Evolutionary conservation across 2,329 filamentous ascomycete genomes (phyloP), one percentile per base, ranked within the genome.

Genomic region (Parastagonospora nodorum): DNA sequence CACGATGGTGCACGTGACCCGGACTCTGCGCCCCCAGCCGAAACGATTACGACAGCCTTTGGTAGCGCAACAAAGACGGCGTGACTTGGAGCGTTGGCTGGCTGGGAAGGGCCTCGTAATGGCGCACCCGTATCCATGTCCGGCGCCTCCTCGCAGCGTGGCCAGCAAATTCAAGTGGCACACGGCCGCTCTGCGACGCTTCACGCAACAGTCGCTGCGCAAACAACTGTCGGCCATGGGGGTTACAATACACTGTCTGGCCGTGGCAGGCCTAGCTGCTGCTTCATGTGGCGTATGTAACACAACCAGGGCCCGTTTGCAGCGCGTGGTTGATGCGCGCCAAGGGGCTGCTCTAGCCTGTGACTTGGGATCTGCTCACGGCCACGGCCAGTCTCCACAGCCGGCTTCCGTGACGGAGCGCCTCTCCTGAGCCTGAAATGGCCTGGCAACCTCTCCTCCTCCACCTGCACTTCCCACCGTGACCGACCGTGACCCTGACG

Each of bases 41-140:
- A 24, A 24, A 55, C 51, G 42, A 50, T 53, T 45, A 48, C 53
- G 53, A 55, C 42, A 31, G 8, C 41, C 11, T 43, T 32, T 10
- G 10, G 30, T 32, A 19, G 37, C 37, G 43, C 43, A 30, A 53
- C 44, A 44, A 48, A 48, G 43, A 46, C 37, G 39, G 57, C 55
- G 48, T 29, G 58, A 50, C 55, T 53, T 57, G 45, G 52, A 33
- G 39, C 51, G 46, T 46, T 53, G 49, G 53, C 35, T 32, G 43
- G 47, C 54, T 40, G 35, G 35, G 32, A 16, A 14, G 35, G 33
- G 35, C 35, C 14, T 62, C 57, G 57, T 59, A 57, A 58, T 57
- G 45, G 48, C 48, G 55, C 54, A 50, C 39, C 41, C 50, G 48
- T 49, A 36, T 49, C 44, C 45, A 45, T 43, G 44, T 41, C 42